Conservation (phyloP, 306 rosid species). For the Calophaca sinica region DNA sequence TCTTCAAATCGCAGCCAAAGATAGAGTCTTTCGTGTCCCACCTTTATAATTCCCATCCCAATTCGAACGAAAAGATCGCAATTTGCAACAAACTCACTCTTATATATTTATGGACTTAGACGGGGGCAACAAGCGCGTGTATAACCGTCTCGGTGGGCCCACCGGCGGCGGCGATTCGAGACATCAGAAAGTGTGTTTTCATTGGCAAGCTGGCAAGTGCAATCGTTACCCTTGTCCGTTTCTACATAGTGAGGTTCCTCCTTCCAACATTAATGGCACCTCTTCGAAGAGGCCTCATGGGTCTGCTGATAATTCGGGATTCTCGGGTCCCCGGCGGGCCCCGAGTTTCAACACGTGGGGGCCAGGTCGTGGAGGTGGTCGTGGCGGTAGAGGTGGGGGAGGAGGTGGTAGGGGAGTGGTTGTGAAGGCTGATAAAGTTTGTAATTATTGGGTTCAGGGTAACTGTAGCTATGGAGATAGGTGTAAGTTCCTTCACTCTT, state of each 20-base stretch:
- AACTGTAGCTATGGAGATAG: constrained; percentile 76
- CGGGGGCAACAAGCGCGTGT: constrained; percentile 82
- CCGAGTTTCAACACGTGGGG: constrained; percentile 56
- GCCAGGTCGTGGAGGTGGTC: constrained; percentile 71
- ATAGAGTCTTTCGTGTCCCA: not conserved
- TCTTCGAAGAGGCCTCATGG: constrained; percentile 70
- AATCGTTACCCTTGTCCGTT: constrained; percentile 75
- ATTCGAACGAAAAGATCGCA: not conserved
- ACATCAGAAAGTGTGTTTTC: constrained; percentile 80
- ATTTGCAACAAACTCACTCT: not conserved
- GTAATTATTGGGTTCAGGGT: constrained; percentile 84
- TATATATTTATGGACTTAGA: constrained; percentile 71
- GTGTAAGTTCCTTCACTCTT: constrained; percentile 82
- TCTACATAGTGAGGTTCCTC: constrained; percentile 72
- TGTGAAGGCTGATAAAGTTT: constrained; percentile 74
- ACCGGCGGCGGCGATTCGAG: constrained; percentile 55
- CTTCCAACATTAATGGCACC: constrained; percentile 42
- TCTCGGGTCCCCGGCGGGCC: constrained; percentile 59
- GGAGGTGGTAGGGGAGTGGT: constrained; percentile 53
- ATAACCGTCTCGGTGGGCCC: constrained; percentile 66
- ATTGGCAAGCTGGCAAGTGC: constrained; percentile 98
- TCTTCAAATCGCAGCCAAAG: constrained; percentile 34
- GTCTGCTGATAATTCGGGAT: constrained; percentile 56
- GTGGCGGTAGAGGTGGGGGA: constrained; percentile 47
- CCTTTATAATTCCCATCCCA: not conserved